Percentiles rank a stretch among this genome's conserved stretches.
These are phyloP conservation scores for Spathaspora sp. DNA, from an alignment of 1,139 yeast genomes.

Conservation along the genomic window DNA sequence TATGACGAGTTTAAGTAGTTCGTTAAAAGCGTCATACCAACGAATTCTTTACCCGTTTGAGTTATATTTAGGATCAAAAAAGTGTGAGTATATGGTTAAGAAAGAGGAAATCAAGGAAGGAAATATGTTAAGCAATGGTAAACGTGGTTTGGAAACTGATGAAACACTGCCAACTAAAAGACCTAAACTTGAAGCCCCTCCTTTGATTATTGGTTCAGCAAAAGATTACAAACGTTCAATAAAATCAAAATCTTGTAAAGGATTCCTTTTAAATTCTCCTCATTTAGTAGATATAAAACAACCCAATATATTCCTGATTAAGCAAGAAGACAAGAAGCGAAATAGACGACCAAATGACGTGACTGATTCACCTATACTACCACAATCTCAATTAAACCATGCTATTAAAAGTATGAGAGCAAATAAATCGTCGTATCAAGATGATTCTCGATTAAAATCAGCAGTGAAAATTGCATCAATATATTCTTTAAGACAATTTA, in stretches of 20 bases:
- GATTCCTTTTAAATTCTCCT: constrained; percentile 45
- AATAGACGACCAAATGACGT: constrained; percentile 19
- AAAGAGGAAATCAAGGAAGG: constrained; percentile 2
- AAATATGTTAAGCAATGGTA: constrained; percentile 8
- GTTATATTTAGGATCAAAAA: constrained; percentile 18
- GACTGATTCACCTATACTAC: constrained; percentile 23
- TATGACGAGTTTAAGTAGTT: constrained; percentile 71
- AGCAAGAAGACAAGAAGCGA: constrained; percentile 18
- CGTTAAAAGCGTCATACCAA: constrained; percentile 59
- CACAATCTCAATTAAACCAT: constrained; percentile 28
- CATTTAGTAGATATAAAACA: constrained; percentile 37
- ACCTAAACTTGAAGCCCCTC: constrained; percentile 4
- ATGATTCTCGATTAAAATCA: constrained; percentile 26
- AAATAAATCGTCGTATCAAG: constrained; percentile 24
- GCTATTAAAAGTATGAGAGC: constrained; percentile 20
- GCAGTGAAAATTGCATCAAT: constrained; percentile 36
- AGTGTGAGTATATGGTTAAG: constrained; percentile 8
- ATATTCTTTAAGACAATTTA: constrained; percentile 51
- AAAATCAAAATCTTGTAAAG: constrained; percentile 46
- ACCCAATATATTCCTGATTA: constrained; percentile 21
- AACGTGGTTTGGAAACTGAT: constrained; percentile 9
- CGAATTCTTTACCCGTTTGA: constrained; percentile 37
- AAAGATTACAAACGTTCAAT: constrained; percentile 45
- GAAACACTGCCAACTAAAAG: constrained; percentile 7
- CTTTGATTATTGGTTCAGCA: constrained; percentile 49